Evolutionary conservation across 305 asterid genomes (phyloP).

Genomic region (Fraxinus greggii): DNA sequence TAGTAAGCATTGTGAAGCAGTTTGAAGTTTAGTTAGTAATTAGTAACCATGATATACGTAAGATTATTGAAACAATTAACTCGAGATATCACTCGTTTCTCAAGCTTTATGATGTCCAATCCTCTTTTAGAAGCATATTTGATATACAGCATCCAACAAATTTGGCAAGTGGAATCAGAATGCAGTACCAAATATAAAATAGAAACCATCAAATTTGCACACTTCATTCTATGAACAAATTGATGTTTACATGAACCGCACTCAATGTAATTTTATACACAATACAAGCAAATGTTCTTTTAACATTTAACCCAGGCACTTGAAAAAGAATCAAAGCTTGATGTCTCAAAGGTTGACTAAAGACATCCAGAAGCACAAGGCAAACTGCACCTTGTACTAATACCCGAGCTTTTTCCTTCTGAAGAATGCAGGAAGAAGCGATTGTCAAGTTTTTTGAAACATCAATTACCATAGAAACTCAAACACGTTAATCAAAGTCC

Average conservation of each 20-base stretch:
- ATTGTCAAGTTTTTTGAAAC: slow-evolving; percentile 37
- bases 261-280: slow-evolving; percentile 34
- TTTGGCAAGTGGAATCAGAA: neutral
- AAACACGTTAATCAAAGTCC: neutral
- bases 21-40: too few relatives aligned
- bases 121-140: neutral
- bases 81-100: neutral
- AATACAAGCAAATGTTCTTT: slow-evolving; percentile 42
- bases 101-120: neutral
- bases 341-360: neutral
- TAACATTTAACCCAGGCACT: slow-evolving; percentile 31
- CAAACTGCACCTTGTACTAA: neutral
- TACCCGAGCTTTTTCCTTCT: slow-evolving; percentile 2
- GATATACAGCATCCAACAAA: neutral
- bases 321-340: slow-evolving; percentile 36
- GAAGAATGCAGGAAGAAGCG: slow-evolving; percentile 22
- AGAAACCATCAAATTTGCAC: neutral
- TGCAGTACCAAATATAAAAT: neutral
- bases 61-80: neutral
- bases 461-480: slow-evolving; percentile 23
- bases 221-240: neutral
- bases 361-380: neutral
- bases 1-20: neutral
- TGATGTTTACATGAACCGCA: slow-evolving; percentile 12
- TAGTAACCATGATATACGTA: neutral